phyloP scores from a whole-genome alignment of 441 rosid genomes.

The Pelargonium fulgidum region DNA sequence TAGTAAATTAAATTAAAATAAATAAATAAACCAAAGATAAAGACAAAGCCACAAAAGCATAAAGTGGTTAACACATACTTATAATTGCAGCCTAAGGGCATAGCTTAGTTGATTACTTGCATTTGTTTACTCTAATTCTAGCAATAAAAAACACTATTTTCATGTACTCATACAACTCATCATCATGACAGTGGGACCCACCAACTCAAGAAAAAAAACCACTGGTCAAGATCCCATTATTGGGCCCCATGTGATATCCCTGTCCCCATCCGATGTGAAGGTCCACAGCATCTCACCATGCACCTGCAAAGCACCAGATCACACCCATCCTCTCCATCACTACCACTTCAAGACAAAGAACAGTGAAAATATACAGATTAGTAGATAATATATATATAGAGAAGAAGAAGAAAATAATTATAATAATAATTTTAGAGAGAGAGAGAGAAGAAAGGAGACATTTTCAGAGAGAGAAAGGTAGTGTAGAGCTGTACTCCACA shows the following conservation, averaged over 20 bases:
- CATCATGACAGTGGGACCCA: conserved; percentile 5
- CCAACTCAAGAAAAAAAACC: neutral
- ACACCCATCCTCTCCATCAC: neutral
- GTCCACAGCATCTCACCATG: neutral
- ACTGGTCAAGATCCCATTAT: conserved; percentile 2
- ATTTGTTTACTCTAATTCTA: too few species aligned
- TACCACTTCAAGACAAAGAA: conserved; percentile 1
- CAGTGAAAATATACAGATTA: neutral
- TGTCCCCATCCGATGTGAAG: conserved; percentile 3
- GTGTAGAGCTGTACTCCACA: conserved; percentile 36
- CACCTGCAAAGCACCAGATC: neutral
- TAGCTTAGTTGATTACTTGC: too few species aligned
- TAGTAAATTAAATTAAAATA: too few species aligned
- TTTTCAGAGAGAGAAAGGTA: conserved; percentile 17
- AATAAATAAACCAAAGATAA: too few species aligned
- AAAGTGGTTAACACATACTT: too few species aligned
- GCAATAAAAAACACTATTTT: too few species aligned
- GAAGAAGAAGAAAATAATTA: conserved; percentile 7
- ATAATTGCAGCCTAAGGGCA: too few species aligned
- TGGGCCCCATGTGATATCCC: neutral
- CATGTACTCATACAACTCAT: neutral
- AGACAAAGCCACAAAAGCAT: too few species aligned
- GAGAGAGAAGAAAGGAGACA: conserved; percentile 10
- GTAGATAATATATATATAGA: neutral
- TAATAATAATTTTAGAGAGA: neutral